phyloP scores from a whole-genome alignment of 768 basidiomycete species.

The Boletus barrowsii region DNA sequence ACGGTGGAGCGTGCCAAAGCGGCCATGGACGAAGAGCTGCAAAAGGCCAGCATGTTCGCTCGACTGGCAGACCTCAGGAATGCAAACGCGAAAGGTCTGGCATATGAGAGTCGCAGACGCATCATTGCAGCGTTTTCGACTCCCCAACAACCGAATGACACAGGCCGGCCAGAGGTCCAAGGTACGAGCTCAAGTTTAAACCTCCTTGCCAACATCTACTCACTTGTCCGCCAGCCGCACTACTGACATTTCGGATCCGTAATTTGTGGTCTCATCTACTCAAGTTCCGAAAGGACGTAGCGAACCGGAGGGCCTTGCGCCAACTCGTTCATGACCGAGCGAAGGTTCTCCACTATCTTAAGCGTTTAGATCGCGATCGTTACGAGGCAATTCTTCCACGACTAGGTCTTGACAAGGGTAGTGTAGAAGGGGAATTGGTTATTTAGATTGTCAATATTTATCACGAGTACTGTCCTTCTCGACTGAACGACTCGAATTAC shows the following conservation, averaged over 20 bases:
- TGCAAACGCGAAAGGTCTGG: conserved; percentile 82
- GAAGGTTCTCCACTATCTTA: conserved; percentile 78
- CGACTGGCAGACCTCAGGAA: conserved; percentile 81
- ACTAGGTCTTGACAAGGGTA: conserved; percentile 71
- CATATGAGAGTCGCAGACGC: conserved; percentile 80
- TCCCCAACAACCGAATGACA: conserved; percentile 61
- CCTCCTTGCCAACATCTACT: not conserved
- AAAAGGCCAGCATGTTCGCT: conserved; percentile 57
- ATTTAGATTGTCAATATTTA: conserved; percentile 39
- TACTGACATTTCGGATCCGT: conserved; percentile 83
- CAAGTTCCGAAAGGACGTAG: conserved; percentile 68
- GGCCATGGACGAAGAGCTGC: conserved; percentile 35
- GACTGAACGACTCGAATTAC: conserved; percentile 6
- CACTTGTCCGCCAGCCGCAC: conserved; percentile 56
- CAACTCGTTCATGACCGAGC: conserved; percentile 80
- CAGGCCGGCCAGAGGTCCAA: conserved; percentile 88
- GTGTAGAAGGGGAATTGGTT: conserved; percentile 88
- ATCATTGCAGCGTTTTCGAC: conserved; percentile 79
- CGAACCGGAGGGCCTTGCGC: conserved; percentile 73
- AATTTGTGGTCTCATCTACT: conserved; percentile 74
- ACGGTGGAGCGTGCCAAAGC: conserved; percentile 20
- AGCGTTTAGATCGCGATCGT: conserved; percentile 56
- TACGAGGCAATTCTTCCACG: conserved; percentile 72
- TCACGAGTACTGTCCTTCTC: not conserved
- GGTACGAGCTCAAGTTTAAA: conserved; percentile 42